phyloP scores from a whole-genome alignment of 306 rosid genomes.

The Myrica gale region DNA sequence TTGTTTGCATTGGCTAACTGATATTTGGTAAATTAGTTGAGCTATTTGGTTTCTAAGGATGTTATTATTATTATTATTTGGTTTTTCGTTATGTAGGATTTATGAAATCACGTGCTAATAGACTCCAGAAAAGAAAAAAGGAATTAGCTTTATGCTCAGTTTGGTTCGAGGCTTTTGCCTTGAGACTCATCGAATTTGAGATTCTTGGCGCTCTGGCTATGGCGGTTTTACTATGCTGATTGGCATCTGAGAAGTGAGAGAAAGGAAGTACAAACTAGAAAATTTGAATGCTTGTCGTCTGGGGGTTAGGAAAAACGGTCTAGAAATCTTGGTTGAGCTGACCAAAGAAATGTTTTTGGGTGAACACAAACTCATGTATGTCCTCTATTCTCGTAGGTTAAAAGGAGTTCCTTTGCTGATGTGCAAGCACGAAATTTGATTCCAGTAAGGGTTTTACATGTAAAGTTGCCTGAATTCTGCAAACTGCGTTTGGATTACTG shows the following conservation, averaged over 20 bases:
- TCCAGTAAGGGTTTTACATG: not conserved
- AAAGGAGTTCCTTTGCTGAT: constrained; percentile 3
- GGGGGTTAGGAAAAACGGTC: not conserved
- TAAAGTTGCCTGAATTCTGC: not conserved
- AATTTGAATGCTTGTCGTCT: not conserved
- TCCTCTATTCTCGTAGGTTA: not conserved
- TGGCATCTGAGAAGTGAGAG: not conserved
- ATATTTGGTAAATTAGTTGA: not conserved
- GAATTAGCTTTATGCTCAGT: not conserved
- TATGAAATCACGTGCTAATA: not conserved
- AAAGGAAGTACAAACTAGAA: not conserved
- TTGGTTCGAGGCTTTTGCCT: not conserved
- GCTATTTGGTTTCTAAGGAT: not conserved
- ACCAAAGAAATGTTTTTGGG: not conserved
- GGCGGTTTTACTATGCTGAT: not conserved
- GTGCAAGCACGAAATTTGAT: not conserved
- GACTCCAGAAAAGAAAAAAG: not conserved
- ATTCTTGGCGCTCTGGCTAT: not conserved
- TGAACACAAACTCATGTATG: not conserved
- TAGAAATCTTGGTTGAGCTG: not conserved
- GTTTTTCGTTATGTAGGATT: not conserved
- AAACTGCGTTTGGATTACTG: not conserved
- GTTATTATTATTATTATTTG: not conserved
- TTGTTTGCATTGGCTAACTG: not conserved
- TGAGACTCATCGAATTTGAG: not conserved